Evolutionary conservation across 345 rosid genomes (phyloP).

Genomic region (Eucalyptus marginata): DNA sequence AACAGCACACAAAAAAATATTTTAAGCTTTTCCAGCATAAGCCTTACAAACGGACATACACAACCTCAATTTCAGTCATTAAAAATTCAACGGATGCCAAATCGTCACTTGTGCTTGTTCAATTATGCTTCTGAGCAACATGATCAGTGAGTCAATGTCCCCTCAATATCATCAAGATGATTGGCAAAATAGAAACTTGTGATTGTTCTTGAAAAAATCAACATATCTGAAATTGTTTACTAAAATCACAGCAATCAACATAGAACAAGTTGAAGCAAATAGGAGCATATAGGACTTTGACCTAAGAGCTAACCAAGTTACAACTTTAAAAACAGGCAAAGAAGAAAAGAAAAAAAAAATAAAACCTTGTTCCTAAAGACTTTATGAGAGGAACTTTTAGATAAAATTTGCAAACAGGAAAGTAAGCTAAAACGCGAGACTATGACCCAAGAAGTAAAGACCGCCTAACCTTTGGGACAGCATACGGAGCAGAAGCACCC

Average conservation of each 20-base stretch:
- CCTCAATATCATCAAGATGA: not conserved
- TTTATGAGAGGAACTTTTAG: not conserved
- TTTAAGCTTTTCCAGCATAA: not conserved
- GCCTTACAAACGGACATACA: not conserved
- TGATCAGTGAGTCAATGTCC: not conserved
- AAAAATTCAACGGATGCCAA: not conserved
- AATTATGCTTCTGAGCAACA: not conserved
- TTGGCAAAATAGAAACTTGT: not conserved
- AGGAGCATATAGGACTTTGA: not conserved
- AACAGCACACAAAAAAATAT: not conserved
- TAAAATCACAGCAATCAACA: not conserved
- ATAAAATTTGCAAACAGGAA: not conserved
- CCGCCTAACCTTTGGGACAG: constrained; percentile 69
- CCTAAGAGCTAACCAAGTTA: not conserved
- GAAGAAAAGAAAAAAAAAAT: not conserved
- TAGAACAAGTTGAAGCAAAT: not conserved
- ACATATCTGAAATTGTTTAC: not conserved
- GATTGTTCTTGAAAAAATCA: not conserved
- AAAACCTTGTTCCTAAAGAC: not conserved
- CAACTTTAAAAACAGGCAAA: not conserved
- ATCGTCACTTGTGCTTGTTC: not conserved
- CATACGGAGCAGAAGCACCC: constrained; percentile 77
- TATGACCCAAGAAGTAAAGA: not conserved
- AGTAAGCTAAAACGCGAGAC: not conserved
- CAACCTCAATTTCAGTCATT: not conserved